Percentiles rank a stretch among this genome's conserved stretches.
These are phyloP conservation scores for Gossypium schwendimanii DNA, from an alignment of 441 rosid genomes.

Conservation along the genomic window DNA sequence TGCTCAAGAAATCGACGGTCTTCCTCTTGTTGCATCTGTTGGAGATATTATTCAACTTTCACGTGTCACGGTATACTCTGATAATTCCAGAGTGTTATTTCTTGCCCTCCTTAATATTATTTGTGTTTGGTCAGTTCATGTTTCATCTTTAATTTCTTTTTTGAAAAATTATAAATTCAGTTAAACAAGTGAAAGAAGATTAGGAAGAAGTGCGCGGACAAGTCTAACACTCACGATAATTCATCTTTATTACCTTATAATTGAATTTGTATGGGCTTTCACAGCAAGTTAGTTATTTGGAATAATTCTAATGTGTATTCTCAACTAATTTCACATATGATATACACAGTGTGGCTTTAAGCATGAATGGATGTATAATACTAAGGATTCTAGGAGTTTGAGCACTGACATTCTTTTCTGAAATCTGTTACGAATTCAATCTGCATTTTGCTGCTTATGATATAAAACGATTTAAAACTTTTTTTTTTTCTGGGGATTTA, in stretches of 20 bases:
- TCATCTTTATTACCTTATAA: not conserved
- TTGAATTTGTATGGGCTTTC: not conserved
- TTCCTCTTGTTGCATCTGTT: slow-evolving; percentile 35
- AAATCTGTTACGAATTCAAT: not conserved
- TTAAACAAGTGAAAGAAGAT: not conserved
- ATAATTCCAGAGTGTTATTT: not conserved
- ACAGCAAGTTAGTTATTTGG: not conserved
- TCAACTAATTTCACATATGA: not conserved
- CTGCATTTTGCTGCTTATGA: not conserved
- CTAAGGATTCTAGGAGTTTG: not conserved
- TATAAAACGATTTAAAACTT: not conserved
- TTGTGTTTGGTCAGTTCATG: not conserved
- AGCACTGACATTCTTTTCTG: not conserved
- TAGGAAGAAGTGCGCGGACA: not conserved
- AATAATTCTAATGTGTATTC: not conserved
- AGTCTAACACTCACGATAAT: not conserved
- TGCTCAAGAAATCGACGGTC: slow-evolving; percentile 24
- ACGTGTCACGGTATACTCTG: slow-evolving; percentile 37
- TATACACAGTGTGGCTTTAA: not conserved
- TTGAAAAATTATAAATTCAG: not conserved
- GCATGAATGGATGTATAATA: not conserved
- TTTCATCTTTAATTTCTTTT: not conserved
- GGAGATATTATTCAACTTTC: slow-evolving; percentile 53
- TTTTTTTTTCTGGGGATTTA: not conserved
- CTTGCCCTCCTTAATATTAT: not conserved